Percentiles rank a stretch among this genome's conserved stretches.
Evolutionary conservation across 805 yeast species (phyloP).

Genomic region (Tetrapisispora pingtungensis): DNA sequence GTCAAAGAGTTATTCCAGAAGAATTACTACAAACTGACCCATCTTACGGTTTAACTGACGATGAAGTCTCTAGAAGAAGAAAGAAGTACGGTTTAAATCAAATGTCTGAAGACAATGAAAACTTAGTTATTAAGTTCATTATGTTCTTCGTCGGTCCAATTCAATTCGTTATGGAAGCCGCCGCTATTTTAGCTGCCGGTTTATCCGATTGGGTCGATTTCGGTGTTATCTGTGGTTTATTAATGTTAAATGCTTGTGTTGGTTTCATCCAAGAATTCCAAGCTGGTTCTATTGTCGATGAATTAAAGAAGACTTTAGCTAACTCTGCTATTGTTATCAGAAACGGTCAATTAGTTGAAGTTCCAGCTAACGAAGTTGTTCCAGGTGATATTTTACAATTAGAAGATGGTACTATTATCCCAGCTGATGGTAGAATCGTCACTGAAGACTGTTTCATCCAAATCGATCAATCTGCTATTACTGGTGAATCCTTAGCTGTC

Average conservation of each 20-base stretch:
- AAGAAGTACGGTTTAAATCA: slow-evolving; percentile 85
- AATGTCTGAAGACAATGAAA: slow-evolving; percentile 84
- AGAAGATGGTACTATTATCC: slow-evolving; percentile 89
- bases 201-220: slow-evolving; percentile 97
- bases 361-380: slow-evolving; percentile 77
- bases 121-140: slow-evolving; percentile 65
- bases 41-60: slow-evolving; percentile 59
- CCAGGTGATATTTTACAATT: slow-evolving; percentile 91
- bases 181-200: slow-evolving; percentile 92
- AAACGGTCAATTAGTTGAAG: slow-evolving; percentile 66
- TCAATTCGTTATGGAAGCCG: slow-evolving; percentile 96
- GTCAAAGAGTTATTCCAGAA: slow-evolving; percentile 73
- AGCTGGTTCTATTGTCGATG: slow-evolving; percentile 96
- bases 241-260: slow-evolving; percentile 79
- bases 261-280: slow-evolving; percentile 97
- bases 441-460: slow-evolving; percentile 79
- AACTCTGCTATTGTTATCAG: slow-evolving; percentile 80
- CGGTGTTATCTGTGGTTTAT: slow-evolving; percentile 89
- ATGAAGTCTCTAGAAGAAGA: slow-evolving; percentile 72
- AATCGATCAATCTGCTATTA: slow-evolving; percentile 92
- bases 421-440: slow-evolving; percentile 86
- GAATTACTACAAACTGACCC: slow-evolving; percentile 79
- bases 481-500: slow-evolving; percentile 95
- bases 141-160: slow-evolving; percentile 91
- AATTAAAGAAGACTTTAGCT: slow-evolving; percentile 89